Percentiles rank a stretch among this genome's conserved stretches.
These are phyloP conservation scores for Dactylonectria estremocensis DNA, from an alignment of 2,329 filamentous ascomycete genomes.

Conservation along the genomic window DNA sequence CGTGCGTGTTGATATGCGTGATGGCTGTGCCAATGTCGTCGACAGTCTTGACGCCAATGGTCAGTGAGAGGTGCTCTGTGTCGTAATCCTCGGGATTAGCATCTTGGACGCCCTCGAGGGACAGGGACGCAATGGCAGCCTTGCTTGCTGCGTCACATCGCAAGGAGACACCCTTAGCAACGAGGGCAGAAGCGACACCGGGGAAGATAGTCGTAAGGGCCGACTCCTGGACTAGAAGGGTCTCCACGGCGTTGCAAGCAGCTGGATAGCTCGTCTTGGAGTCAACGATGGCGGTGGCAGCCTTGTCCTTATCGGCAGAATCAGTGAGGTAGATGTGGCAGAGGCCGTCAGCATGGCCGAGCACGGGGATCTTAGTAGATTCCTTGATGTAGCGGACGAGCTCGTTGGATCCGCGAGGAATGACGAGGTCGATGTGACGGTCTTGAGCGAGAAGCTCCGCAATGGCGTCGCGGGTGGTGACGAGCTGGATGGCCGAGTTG, in stretches of 20 bases:
- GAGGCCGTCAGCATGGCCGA: conserved; percentile 95
- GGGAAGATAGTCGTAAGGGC: conserved; percentile 79
- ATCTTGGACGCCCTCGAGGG: conserved; percentile 70
- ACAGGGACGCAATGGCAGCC: conserved; percentile 68
- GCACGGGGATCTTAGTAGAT: conserved; percentile 92
- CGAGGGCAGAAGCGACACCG: conserved; percentile 79
- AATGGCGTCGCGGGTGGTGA: conserved; percentile 93
- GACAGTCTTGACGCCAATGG: conserved; percentile 87
- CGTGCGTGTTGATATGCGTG: conserved; percentile 90
- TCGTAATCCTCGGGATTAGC: conserved; percentile 81
- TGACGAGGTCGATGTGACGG: conserved; percentile 92
- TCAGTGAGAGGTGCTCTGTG: conserved; percentile 91
- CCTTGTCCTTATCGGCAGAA: conserved; percentile 81
- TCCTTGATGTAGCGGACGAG: conserved; percentile 92
- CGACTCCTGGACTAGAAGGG: conserved; percentile 84
- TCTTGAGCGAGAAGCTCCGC: conserved; percentile 90
- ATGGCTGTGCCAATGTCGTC: conserved; percentile 79
- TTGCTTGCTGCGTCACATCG: conserved; percentile 83
- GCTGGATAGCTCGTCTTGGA: conserved; percentile 96
- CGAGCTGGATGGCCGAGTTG: conserved; percentile 90
- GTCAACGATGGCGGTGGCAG: conserved; percentile 85
- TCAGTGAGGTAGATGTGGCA: conserved; percentile 89
- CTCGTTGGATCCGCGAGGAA: conserved; percentile 92
- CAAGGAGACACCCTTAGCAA: conserved; percentile 83
- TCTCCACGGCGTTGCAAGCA: conserved; percentile 96